Percentiles rank a stretch among this genome's conserved stretches.
Conservation (phyloP, 2,329 filamentous ascomycete species). For the Blastomyces silverae region DNA sequence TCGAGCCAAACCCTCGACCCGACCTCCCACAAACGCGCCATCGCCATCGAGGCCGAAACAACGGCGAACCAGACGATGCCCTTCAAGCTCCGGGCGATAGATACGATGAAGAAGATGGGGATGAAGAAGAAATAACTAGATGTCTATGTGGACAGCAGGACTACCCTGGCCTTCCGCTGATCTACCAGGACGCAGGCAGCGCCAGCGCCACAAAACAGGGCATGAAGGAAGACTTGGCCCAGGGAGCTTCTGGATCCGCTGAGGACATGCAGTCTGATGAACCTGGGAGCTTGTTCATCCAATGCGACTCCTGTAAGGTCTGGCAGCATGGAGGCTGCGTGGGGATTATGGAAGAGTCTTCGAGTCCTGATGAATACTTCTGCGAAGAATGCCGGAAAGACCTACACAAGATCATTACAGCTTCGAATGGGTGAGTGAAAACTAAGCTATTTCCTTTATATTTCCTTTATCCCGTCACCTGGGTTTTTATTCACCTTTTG, state of each 20-base stretch:
- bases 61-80: conserved; percentile 49
- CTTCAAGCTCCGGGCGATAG: conserved; percentile 34
- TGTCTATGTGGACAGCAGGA: conserved; percentile 94
- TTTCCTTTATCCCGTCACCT: background rate
- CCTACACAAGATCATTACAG: conserved; percentile 74
- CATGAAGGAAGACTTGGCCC: conserved; percentile 52
- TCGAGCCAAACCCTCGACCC: conserved; percentile 44
- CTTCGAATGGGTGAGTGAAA: conserved; percentile 71
- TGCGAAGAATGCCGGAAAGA: conserved; percentile 93
- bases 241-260: conserved; percentile 53
- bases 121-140: conserved; percentile 88
- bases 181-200: conserved; percentile 52
- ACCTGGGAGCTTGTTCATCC: conserved; percentile 89
- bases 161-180: conserved; percentile 69
- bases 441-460: background rate
- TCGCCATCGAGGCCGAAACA: conserved; percentile 63
- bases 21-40: conserved; percentile 67
- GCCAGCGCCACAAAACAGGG: conserved; percentile 53
- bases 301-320: conserved; percentile 95
- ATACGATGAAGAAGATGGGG: conserved; percentile 54
- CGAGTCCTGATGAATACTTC: conserved; percentile 94
- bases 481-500: conserved; percentile 12
- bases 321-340: conserved; percentile 99
- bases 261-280: conserved; percentile 66
- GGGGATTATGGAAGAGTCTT: conserved; percentile 88